These are phyloP conservation scores for Penicillium occitanis DNA, from an alignment of 2,329 filamentous ascomycete species.

Conservation along the genomic window DNA sequence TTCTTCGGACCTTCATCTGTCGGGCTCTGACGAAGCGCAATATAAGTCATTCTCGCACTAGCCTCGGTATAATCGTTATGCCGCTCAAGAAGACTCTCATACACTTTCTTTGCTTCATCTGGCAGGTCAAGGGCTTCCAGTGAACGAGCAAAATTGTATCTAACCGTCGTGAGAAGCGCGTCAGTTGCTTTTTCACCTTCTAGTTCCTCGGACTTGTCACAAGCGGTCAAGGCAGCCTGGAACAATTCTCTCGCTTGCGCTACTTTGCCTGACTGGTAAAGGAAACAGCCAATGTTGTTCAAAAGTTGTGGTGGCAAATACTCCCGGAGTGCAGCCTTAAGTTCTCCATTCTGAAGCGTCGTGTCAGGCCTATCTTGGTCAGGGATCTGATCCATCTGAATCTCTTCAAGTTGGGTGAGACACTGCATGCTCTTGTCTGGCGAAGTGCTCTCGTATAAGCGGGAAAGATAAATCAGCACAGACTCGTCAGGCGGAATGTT, in stretches of 20 bases:
- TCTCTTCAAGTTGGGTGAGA: constrained; percentile 84
- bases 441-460: constrained; percentile 80
- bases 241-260: constrained; percentile 81
- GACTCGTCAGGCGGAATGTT: constrained; percentile 77
- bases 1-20: constrained; percentile 83
- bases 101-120: constrained; percentile 83
- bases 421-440: constrained; percentile 92
- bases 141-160: constrained; percentile 90
- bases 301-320: constrained; percentile 83
- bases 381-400: constrained; percentile 77
- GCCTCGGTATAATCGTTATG: constrained; percentile 94
- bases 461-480: constrained; percentile 85
- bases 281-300: constrained; percentile 97
- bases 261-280: constrained; percentile 83
- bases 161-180: constrained; percentile 90
- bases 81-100: constrained; percentile 78
- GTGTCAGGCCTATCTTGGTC: constrained; percentile 65
- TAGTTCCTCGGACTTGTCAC: constrained; percentile 57
- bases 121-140: constrained; percentile 82
- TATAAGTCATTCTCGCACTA: constrained; percentile 82
- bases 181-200: constrained; percentile 74
- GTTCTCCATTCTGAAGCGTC: constrained; percentile 60
- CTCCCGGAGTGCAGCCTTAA: constrained; percentile 64
- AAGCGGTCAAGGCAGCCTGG: constrained; percentile 85
- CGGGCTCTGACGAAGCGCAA: constrained; percentile 76